Base-by-base conservation (phyloP, 1,284 basidiomycete species). In the Ceratobasidium papillatum region DNA sequence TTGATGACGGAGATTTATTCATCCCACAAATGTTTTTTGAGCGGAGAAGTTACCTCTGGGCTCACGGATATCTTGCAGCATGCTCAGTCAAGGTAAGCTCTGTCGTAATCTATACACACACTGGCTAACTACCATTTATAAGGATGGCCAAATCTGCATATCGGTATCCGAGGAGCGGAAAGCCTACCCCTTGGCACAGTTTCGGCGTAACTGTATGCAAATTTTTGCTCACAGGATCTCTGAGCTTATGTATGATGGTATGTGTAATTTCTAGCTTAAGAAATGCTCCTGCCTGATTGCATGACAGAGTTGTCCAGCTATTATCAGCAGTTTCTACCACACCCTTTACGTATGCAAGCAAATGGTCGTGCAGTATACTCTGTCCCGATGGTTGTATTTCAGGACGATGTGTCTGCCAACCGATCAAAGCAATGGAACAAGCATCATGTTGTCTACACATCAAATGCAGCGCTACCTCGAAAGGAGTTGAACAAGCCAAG, bases 401-500 rank as follows among this genome's bases (percentile, higher is more conserved):
- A 56, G 32, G 65, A 75, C 34, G 74, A 75, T 47, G 74, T 68
- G 19, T 75, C 74, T 2, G 74, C 64, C 1, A 71, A 71, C 47
- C 27, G 45, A n/a, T 54, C 63, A 7, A 75, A 75, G 32, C 64
- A 66, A 38, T 75, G 64, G 74, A 75, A 75, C 32, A 75, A 75
- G 27, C 64, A 75, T 32, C n/a, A 22, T 2, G 17, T 4, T 38
- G 38, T 14, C 38, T 75, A 66, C 32, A 12, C 56, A 17, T 75
- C 74, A 14, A 75, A 75, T 51, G 63, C 27, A 9, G 17, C 32
- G 11, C 32, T 75, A 14, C 74, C 64, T 30, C 62, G 74, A 14
- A 25, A 59, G 58, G 51, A 45, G 14, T 41, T 59, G 25, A 54
- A 75, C 12, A n/a, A 32, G 30, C 17, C 30, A 17, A 7, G 27